A percentile compares a stretch with the other conserved stretches of the same genome.
phyloP scores from a whole-genome alignment of 352 stramenopile genomes.

The Poterioochromonas sp. region DNA sequence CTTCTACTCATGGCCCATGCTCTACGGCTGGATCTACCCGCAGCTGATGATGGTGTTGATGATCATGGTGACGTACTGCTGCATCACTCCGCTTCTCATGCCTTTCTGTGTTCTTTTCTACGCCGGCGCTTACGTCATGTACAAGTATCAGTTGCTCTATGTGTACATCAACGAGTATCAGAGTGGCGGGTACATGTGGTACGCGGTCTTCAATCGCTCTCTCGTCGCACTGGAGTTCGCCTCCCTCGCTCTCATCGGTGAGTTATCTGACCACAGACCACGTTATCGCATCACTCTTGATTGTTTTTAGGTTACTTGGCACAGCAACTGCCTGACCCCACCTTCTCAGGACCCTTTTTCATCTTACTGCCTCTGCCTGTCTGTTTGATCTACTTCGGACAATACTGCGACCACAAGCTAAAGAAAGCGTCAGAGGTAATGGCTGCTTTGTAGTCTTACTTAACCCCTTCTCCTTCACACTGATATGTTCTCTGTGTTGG shows the following conservation, averaged over 20 bases:
- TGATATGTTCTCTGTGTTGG: not conserved
- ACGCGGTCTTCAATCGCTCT: conserved; percentile 24
- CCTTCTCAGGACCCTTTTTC: conserved; percentile 7
- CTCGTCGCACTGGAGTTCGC: not conserved
- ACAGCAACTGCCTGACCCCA: not conserved
- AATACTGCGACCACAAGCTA: not conserved
- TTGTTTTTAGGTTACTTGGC: too few species aligned
- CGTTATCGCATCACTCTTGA: too few species aligned
- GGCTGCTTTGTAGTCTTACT: not conserved
- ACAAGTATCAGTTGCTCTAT: conserved; percentile 36
- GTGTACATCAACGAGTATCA: conserved; percentile 34
- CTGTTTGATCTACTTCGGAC: conserved; percentile 17
- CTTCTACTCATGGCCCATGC: conserved; percentile 6
- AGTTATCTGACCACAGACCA: too few species aligned
- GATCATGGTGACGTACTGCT: conserved; percentile 24
- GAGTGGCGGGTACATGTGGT: conserved; percentile 32
- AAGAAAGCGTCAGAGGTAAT: conserved; percentile 6
- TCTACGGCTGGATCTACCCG: conserved; percentile 30
- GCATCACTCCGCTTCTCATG: conserved; percentile 15
- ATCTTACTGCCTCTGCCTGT: conserved; percentile 16
- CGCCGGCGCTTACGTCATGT: conserved; percentile 20
- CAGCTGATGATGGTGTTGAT: conserved; percentile 28
- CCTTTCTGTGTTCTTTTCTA: conserved; percentile 24
- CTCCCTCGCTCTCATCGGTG: not conserved
- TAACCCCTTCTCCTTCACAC: too few species aligned